Percentiles rank a stretch among this genome's conserved stretches.
These are phyloP conservation scores for Candida sanyaensis DNA, from an alignment of 1,139 yeast genomes.

Conservation along the genomic window DNA sequence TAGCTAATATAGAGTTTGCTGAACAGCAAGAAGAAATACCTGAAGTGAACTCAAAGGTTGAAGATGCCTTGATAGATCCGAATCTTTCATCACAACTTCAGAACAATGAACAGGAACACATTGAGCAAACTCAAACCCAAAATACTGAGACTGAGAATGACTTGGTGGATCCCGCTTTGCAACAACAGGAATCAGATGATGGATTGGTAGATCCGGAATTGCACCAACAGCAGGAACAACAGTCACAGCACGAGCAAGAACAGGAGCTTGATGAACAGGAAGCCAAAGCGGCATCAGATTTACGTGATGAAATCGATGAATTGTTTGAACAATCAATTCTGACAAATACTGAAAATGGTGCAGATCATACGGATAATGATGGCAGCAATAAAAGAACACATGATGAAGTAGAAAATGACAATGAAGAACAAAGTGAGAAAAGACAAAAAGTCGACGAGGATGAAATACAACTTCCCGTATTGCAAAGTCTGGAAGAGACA, in stretches of 20 bases:
- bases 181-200: background rate
- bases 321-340: constrained; percentile 8
- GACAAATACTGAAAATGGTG: background rate
- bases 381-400: constrained; percentile 5
- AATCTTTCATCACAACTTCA: background rate
- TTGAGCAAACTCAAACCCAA: background rate
- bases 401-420: constrained; percentile 5
- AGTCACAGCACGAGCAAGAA: background rate
- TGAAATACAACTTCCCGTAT: constrained; percentile 2
- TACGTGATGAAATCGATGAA: constrained; percentile 8
- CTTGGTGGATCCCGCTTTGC: background rate
- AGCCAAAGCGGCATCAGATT: background rate
- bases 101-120: background rate
- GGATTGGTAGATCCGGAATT: background rate
- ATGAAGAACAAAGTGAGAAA: constrained; percentile 6
- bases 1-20: background rate
- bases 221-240: background rate
- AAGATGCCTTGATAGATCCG: background rate
- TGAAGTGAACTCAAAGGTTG: background rate
- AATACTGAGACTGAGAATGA: background rate
- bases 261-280: background rate
- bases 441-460: constrained; percentile 6
- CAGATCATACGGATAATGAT: background rate
- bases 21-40: background rate
- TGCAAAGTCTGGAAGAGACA: background rate